A percentile compares a stretch with the other conserved stretches of the same genome.
Evolutionary conservation across 2,329 filamentous ascomycete genomes (phyloP).

Genomic region (Rhynchosporium secalis): DNA sequence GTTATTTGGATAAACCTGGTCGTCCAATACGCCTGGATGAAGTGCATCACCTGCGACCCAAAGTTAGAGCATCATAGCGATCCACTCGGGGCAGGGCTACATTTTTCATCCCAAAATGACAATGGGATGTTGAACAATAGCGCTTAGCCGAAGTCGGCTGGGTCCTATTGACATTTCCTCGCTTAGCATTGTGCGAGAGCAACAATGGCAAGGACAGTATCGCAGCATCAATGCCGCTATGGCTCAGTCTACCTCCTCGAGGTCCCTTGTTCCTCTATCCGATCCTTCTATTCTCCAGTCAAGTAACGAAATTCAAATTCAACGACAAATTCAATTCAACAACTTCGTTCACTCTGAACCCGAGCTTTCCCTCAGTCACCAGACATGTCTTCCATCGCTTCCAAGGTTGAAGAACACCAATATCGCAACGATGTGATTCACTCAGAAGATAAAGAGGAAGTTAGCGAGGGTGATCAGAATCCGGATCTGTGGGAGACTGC

Average conservation of each 20-base stretch:
- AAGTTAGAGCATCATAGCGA: background rate
- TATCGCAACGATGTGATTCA: no score
- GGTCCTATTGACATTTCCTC: background rate
- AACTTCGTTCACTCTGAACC: background rate
- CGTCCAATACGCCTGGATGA: background rate
- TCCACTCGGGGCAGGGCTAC: background rate
- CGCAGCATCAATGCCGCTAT: background rate
- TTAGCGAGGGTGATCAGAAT: no score
- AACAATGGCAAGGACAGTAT: conserved; percentile 4
- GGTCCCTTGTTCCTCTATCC: background rate
- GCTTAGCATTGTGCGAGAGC: conserved; percentile 3
- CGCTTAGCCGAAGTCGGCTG: background rate
- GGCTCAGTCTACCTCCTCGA: background rate
- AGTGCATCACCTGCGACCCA: background rate
- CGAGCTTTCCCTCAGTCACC: background rate
- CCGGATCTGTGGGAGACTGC: no score
- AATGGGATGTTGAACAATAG: conserved; percentile 10
- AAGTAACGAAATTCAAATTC: background rate
- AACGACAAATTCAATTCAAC: background rate
- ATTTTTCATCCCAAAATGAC: background rate
- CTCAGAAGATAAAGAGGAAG: no score
- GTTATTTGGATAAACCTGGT: background rate
- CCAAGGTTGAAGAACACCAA: background rate
- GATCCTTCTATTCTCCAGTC: background rate
- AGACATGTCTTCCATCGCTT: background rate